Conservation (phyloP, 768 basidiomycete genomes). For the Leucosporidium yakuticum region DNA sequence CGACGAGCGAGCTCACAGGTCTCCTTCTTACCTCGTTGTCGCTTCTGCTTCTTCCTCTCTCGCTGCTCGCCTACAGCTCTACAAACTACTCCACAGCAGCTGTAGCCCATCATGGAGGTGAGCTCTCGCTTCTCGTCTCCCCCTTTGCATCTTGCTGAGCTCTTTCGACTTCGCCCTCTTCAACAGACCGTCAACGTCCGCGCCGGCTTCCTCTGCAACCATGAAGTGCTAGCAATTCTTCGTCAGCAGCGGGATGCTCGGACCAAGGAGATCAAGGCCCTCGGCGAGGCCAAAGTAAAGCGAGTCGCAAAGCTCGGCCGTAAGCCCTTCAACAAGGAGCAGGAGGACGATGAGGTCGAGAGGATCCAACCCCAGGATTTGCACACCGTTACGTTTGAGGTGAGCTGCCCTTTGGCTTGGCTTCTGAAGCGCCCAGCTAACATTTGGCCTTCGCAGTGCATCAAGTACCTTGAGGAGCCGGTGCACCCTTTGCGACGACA, state of each 20-base stretch:
- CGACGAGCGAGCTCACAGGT: no score
- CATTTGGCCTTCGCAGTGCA: constrained; percentile 56
- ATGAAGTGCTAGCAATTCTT: constrained; percentile 73
- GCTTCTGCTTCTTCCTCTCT: no score
- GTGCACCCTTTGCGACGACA: constrained; percentile 65
- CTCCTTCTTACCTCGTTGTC: no score
- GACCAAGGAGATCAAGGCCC: constrained; percentile 5
- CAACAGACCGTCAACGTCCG: constrained; percentile 62
- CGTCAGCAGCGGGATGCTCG: constrained; percentile 49
- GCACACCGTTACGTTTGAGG: constrained; percentile 33
- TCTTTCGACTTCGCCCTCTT: not conserved
- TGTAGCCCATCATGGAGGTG: constrained; percentile 6
- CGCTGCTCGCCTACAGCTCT: no score
- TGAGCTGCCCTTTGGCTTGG: not conserved
- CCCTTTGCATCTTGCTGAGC: not conserved
- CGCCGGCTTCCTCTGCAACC: constrained; percentile 78
- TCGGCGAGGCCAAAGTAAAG: not conserved
- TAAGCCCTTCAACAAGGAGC: constrained; percentile 7
- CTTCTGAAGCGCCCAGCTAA: not conserved
- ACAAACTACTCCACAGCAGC: no score
- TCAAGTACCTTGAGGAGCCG: constrained; percentile 71
- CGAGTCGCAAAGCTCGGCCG: constrained; percentile 2
- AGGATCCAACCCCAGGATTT: constrained; percentile 30
- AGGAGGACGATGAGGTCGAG: constrained; percentile 20
- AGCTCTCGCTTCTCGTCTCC: not conserved